phyloP scores from a whole-genome alignment of 108 stramenopile genomes.

The Nitzschia palea region DNA sequence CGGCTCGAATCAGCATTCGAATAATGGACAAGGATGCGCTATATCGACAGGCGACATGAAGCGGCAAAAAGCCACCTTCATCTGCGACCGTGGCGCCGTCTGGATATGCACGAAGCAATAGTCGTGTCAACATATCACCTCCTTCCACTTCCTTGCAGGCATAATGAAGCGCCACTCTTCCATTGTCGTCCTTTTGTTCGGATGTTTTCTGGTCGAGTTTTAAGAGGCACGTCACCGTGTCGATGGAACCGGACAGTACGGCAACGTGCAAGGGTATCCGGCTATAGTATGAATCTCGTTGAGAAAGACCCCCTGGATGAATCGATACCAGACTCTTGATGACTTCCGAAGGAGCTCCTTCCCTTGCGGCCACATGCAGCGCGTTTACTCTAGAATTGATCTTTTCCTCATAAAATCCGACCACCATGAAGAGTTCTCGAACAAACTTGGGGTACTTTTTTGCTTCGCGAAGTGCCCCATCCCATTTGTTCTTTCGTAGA shows the following conservation, averaged over 20 bases:
- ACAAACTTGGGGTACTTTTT: constrained; percentile 3
- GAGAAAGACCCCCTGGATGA: background rate
- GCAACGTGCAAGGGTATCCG: constrained; percentile 16
- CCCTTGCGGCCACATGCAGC: constrained; percentile 7
- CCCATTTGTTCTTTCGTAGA: constrained; percentile 13
- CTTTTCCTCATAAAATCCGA: constrained; percentile 15
- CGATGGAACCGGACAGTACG: background rate
- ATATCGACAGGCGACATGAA: constrained; percentile 23
- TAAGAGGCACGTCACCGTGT: background rate
- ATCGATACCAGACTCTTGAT: constrained; percentile 1
- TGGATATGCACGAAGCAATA: constrained; percentile 10
- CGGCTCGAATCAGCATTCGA: constrained; percentile 20
- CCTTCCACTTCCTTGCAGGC: constrained; percentile 7
- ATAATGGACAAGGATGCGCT: background rate
- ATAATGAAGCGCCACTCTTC: constrained; percentile 18
- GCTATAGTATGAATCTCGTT: constrained; percentile 3
- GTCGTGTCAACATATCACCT: background rate
- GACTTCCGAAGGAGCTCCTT: constrained; percentile 11
- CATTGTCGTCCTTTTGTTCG: constrained; percentile 1
- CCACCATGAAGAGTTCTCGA: background rate
- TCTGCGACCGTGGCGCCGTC: constrained; percentile 3
- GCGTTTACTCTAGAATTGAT: constrained; percentile 9
- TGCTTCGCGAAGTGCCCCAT: constrained; percentile 7
- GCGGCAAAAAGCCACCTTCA: constrained; percentile 17
- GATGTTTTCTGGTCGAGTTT: constrained; percentile 1